phyloP scores from a whole-genome alignment of 768 basidiomycete species.

The Pulveroboletus sp. region DNA sequence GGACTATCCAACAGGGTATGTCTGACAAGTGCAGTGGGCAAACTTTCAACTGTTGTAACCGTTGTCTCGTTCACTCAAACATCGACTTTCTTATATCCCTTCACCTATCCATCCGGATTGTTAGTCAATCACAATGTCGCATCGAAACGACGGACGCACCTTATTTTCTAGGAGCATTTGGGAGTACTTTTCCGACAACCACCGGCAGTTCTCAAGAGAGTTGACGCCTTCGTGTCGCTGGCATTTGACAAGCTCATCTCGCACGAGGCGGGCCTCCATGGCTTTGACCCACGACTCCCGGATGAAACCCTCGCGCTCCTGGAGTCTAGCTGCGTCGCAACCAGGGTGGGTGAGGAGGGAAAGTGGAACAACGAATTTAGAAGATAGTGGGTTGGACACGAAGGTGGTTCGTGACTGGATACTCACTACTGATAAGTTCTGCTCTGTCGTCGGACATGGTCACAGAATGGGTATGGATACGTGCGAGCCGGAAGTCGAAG shows the following conservation, averaged over 20 bases:
- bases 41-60: neutral
- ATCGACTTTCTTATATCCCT: constrained; percentile 82
- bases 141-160: constrained; percentile 42
- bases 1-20: neutral
- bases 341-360: neutral
- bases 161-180: constrained; percentile 73
- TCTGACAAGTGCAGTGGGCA: neutral
- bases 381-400: neutral
- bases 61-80: constrained; percentile 23
- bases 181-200: constrained; percentile 78
- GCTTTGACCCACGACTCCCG: constrained; percentile 92
- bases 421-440: constrained; percentile 31
- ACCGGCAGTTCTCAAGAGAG: constrained; percentile 83
- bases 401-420: neutral
- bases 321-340: constrained; percentile 47
- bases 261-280: constrained; percentile 89
- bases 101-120: constrained; percentile 50
- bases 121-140: constrained; percentile 1
- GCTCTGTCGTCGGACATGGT: constrained; percentile 33
- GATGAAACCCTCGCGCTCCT: constrained; percentile 69
- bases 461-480: neutral
- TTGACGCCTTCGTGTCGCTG: constrained; percentile 89
- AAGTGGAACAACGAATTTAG: neutral
- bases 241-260: constrained; percentile 85
- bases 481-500: constrained; percentile 1